These are phyloP conservation scores for Metschnikowia amazonensis DNA, from an alignment of 805 yeast species.

Conservation along the genomic window DNA sequence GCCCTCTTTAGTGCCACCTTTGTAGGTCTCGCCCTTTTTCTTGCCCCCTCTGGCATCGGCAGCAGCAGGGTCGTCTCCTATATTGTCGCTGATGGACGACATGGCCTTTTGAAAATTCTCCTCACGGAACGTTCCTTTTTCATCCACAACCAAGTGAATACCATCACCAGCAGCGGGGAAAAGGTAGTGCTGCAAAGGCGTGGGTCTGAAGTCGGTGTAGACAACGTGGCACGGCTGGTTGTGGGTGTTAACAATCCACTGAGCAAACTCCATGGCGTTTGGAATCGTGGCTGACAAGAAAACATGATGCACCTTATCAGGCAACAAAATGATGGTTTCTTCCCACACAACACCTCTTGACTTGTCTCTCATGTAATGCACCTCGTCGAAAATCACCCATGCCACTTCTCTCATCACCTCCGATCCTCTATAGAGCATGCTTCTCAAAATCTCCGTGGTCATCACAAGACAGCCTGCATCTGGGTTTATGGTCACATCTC, in stretches of 20 bases:
- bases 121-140: conserved; percentile 91
- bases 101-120: conserved; percentile 98
- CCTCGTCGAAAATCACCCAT: conserved; percentile 97
- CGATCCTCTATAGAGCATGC: conserved; percentile 96
- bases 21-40: conserved; percentile 74
- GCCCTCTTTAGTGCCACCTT: conserved; percentile 79
- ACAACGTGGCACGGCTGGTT: conserved; percentile 97
- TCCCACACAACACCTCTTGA: conserved; percentile 99
- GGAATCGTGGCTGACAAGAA: conserved; percentile 96
- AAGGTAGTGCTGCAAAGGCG: conserved; percentile 94
- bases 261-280: conserved; percentile 97
- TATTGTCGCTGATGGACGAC: conserved; percentile 81
- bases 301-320: conserved; percentile 93
- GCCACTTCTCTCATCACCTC: conserved; percentile 98
- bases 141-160: conserved; percentile 95
- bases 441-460: conserved; percentile 97
- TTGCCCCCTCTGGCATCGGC: conserved; percentile 52
- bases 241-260: conserved; percentile 96
- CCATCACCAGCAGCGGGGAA: conserved; percentile 99
- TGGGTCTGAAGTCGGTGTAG: conserved; percentile 97
- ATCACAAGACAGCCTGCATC: conserved; percentile 97
- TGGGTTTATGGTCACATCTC: conserved; percentile 97
- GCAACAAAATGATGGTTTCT: conserved; percentile 91
- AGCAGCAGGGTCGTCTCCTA: conserved; percentile 80
- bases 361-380: conserved; percentile 96